phyloP scores from a whole-genome alignment of 2,329 filamentous ascomycete species.

The Colletotrichum magnum region DNA sequence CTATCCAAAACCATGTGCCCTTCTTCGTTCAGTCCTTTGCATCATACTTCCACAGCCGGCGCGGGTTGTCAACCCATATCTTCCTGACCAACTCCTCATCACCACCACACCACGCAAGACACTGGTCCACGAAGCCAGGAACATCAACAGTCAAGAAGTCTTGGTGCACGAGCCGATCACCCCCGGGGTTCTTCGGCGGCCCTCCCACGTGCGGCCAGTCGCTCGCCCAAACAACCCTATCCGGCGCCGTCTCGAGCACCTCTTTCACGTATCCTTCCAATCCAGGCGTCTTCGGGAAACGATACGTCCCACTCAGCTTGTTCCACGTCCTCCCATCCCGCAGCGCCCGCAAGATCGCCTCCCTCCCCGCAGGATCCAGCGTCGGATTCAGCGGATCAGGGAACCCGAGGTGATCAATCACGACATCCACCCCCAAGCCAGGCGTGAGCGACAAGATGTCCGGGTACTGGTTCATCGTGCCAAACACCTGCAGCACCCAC shows the following conservation, averaged over 20 bases:
- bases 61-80: constrained; percentile 15
- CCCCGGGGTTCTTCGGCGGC: constrained; percentile 7
- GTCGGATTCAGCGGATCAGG: constrained; percentile 13
- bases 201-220: constrained; percentile 34
- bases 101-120: constrained; percentile 15
- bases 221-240: constrained; percentile 30
- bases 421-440: constrained; percentile 1
- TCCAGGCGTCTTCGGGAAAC: constrained; percentile 5
- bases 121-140: constrained; percentile 14
- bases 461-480: constrained; percentile 14
- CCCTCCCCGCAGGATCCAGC: constrained; percentile 10
- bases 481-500: constrained; percentile 12
- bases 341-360: constrained; percentile 7
- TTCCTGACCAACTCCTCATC: constrained; percentile 5
- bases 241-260: constrained; percentile 19
- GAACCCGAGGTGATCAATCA: constrained; percentile 15
- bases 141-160: constrained; percentile 14
- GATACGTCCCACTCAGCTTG: constrained; percentile 19
- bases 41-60: constrained; percentile 11
- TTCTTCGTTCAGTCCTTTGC: neutral
- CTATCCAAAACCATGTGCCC: neutral
- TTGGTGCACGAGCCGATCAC: constrained; percentile 12
- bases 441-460: constrained; percentile 9
- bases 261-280: constrained; percentile 16
- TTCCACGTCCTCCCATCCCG: constrained; percentile 6